Conservation (phyloP, 2,329 filamentous ascomycete species). For the Simplicillium aogashimaense region DNA sequence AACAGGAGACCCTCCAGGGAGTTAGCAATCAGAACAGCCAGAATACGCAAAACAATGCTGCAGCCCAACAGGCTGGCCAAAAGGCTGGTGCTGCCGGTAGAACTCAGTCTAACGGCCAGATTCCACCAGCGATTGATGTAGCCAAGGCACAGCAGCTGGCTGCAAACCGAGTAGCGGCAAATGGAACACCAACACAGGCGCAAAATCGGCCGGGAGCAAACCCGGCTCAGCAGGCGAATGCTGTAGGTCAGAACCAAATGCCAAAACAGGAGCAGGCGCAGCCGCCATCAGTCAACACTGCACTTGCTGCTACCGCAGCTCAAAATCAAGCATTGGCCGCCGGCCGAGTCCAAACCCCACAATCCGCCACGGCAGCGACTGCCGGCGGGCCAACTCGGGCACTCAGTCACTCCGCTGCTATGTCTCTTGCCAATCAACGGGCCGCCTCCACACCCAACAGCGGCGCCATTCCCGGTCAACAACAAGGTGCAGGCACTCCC, state of each 20-base stretch:
- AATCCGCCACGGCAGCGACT: conserved; percentile 29
- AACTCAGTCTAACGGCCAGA: conserved; percentile 11
- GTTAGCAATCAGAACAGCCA: conserved; percentile 13
- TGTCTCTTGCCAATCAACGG: conserved; percentile 36
- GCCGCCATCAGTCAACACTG: conserved; percentile 38
- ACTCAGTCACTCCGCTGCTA: conserved; percentile 39
- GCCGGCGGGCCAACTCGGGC: conserved; percentile 28
- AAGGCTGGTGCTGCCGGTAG: conserved; percentile 20
- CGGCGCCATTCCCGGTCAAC: conserved; percentile 18
- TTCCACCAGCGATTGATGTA: conserved; percentile 33
- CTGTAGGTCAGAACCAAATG: conserved; percentile 8
- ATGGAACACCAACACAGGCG: conserved; percentile 15
- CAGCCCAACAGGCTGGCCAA: conserved; percentile 13
- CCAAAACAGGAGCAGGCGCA: conserved; percentile 21
- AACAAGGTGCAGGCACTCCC: conserved; percentile 18
- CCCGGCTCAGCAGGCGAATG: conserved; percentile 7
- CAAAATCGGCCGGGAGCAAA: conserved; percentile 19
- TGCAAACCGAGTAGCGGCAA: conserved; percentile 18
- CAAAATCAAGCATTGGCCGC: conserved; percentile 38
- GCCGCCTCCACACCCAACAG: conserved; percentile 23
- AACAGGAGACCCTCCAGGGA: conserved; percentile 26
- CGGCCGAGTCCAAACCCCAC: conserved; percentile 39
- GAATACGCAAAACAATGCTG: conserved; percentile 9
- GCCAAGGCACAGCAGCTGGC: conserved; percentile 29
- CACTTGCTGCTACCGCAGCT: conserved; percentile 29